Conservation (phyloP, 2,329 filamentous ascomycete species). For the Ceratocystiopsis sp. region DNA sequence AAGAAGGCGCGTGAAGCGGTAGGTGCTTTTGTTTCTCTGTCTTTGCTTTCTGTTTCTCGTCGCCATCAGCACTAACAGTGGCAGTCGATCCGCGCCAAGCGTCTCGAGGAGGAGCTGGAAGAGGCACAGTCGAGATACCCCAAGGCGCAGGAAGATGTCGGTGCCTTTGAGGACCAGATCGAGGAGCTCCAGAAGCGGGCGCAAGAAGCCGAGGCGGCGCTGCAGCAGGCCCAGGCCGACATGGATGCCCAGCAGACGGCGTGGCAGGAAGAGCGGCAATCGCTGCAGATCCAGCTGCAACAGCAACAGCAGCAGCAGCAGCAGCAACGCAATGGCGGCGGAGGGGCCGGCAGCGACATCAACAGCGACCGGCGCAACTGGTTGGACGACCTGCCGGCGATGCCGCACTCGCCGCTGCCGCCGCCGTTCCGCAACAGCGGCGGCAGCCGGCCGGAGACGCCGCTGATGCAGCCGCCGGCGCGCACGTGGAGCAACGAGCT, state of each 20-base stretch:
- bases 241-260: constrained; percentile 30
- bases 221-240: constrained; percentile 36
- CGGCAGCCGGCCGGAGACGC: constrained; percentile 34
- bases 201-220: constrained; percentile 46
- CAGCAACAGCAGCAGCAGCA: not conserved
- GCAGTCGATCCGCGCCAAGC: constrained; percentile 41
- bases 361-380: constrained; percentile 27
- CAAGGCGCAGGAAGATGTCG: constrained; percentile 46
- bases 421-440: constrained; percentile 1
- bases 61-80: constrained; percentile 12
- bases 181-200: constrained; percentile 47
- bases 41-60: not conserved
- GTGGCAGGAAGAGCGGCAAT: constrained; percentile 15
- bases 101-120: constrained; percentile 71
- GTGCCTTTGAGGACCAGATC: constrained; percentile 39
- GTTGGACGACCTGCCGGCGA: constrained; percentile 39
- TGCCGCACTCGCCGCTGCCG: constrained; percentile 21
- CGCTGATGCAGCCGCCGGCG: constrained; percentile 27
- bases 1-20: constrained; percentile 79
- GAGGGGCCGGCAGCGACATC: constrained; percentile 10
- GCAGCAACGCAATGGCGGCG: too few species aligned
- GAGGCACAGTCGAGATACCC: constrained; percentile 45
- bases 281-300: not conserved
- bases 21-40: constrained; percentile 18
- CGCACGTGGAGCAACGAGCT: constrained; percentile 39